phyloP scores from a whole-genome alignment of 257 asterid genomes.

The Thymus quinquecostatus region DNA sequence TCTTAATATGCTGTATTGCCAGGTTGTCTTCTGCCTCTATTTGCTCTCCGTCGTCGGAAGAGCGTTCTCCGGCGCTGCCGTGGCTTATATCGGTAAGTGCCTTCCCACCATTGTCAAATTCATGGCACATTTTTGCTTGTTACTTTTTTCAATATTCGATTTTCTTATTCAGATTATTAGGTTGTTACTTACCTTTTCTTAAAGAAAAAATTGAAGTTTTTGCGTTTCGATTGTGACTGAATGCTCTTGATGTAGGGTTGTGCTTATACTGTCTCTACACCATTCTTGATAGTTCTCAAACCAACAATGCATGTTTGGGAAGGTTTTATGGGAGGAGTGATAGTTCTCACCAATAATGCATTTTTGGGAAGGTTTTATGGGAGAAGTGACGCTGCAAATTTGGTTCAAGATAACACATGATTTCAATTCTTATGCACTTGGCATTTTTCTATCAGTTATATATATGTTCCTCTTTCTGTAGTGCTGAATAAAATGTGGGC shows the following conservation, averaged over 20 bases:
- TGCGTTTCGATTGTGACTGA: background rate
- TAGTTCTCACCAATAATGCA: slow-evolving; percentile 47
- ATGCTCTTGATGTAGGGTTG: slow-evolving; percentile 65
- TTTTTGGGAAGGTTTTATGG: slow-evolving; percentile 48
- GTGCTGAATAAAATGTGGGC: slow-evolving; percentile 24
- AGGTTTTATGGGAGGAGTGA: slow-evolving; percentile 41
- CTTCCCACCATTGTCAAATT: background rate
- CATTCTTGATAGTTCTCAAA: slow-evolving; percentile 55
- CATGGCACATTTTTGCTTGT: too few species aligned
- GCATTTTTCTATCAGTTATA: slow-evolving; percentile 17
- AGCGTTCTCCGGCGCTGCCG: slow-evolving; percentile 73
- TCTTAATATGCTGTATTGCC: background rate
- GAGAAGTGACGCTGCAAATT: slow-evolving; percentile 51
- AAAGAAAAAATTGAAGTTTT: background rate
- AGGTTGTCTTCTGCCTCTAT: slow-evolving; percentile 70
- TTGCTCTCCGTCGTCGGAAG: slow-evolving; percentile 83
- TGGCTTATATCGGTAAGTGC: slow-evolving; percentile 76
- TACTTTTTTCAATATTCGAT: background rate
- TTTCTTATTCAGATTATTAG: too few species aligned
- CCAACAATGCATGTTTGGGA: slow-evolving; percentile 43
- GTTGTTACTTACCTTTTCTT: background rate
- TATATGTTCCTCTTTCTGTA: slow-evolving; percentile 11
- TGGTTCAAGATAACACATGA: slow-evolving; percentile 47
- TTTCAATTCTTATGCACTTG: slow-evolving; percentile 18
- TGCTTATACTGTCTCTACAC: slow-evolving; percentile 78